These are phyloP conservation scores for Macaranga tanarius DNA, from an alignment of 441 rosid species.

Conservation along the genomic window DNA sequence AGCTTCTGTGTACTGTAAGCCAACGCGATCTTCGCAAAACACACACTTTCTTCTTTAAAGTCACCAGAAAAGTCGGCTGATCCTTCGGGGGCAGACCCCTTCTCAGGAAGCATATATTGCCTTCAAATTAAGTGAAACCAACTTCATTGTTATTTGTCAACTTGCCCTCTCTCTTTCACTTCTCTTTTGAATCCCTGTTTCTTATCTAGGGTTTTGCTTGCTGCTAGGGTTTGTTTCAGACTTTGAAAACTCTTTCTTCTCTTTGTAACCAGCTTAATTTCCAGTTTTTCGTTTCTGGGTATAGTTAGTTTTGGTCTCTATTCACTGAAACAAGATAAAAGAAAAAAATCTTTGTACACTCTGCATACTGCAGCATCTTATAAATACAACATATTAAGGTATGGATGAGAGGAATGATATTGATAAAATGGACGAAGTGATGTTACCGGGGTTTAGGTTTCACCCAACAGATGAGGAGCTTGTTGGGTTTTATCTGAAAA, in stretches of 20 bases:
- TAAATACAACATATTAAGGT: neutral
- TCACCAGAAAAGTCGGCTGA: constrained; percentile 93
- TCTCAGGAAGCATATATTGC: constrained; percentile 62
- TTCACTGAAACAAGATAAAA: neutral
- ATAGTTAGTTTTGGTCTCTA: neutral
- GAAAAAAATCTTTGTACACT: neutral
- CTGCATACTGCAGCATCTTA: neutral
- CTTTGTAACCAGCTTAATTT: neutral
- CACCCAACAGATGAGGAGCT: constrained; percentile 75
- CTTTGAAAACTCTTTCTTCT: neutral
- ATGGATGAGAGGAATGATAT: constrained; percentile 16
- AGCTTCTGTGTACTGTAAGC: constrained; percentile 17
- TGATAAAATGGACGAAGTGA: constrained; percentile 27
- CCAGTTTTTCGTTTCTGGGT: neutral
- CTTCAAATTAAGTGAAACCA: constrained; percentile 43
- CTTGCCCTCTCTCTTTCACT: constrained; percentile 24
- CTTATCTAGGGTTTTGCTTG: constrained; percentile 21
- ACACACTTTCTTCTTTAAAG: constrained; percentile 37
- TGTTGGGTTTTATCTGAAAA: constrained; percentile 52
- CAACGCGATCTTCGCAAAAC: constrained; percentile 39
- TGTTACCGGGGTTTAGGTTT: constrained; percentile 60
- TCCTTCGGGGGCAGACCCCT: constrained; percentile 86
- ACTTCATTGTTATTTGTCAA: constrained; percentile 19
- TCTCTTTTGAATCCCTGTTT: neutral
- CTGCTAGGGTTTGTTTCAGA: constrained; percentile 25